These are phyloP conservation scores for Trypanosoma lewisi DNA, from an alignment of 208 protist species.

Conservation along the genomic window DNA sequence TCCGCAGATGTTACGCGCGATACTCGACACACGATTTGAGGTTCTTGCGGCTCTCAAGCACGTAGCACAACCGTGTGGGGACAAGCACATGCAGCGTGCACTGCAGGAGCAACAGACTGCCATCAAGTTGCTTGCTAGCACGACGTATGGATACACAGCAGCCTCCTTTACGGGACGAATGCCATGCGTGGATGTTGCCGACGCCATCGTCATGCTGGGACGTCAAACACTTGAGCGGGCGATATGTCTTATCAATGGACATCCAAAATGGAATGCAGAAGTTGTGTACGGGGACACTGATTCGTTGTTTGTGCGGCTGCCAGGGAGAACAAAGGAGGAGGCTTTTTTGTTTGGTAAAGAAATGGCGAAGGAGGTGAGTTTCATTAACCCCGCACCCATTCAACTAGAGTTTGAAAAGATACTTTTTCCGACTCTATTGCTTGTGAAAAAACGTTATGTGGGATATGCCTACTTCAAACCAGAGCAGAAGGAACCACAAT, in stretches of 20 bases:
- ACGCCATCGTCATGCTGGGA: slow-evolving; percentile 97
- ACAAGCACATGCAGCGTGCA: slow-evolving; percentile 45
- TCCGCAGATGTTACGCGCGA: slow-evolving; percentile 65
- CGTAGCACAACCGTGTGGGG: slow-evolving; percentile 46
- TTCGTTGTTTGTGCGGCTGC: slow-evolving; percentile 97
- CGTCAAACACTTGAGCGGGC: slow-evolving; percentile 98
- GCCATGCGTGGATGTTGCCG: slow-evolving; percentile 96
- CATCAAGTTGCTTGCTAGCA: slow-evolving; percentile 99
- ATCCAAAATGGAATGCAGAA: slow-evolving; percentile 90
- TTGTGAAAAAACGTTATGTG: slow-evolving; percentile 99
- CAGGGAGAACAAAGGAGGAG: slow-evolving; percentile 52
- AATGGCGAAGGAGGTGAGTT: slow-evolving; percentile 90
- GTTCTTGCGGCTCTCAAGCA: slow-evolving; percentile 71
- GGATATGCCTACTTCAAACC: slow-evolving; percentile 97
- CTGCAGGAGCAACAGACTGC: slow-evolving; percentile 98
- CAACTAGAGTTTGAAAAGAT: slow-evolving; percentile 99
- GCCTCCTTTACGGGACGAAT: slow-evolving; percentile 97
- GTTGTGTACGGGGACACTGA: slow-evolving; percentile 99
- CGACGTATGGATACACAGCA: slow-evolving; percentile 99
- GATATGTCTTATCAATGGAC: slow-evolving; percentile 94
- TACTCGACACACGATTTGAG: slow-evolving; percentile 84
- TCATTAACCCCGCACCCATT: slow-evolving; percentile 95
- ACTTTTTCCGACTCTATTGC: slow-evolving; percentile 99
- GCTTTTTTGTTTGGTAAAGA: slow-evolving; percentile 61
- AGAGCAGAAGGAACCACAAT: slow-evolving; percentile 92